These are phyloP conservation scores for Mrakia frigida DNA, from an alignment of 768 basidiomycete species.

Conservation along the genomic window DNA sequence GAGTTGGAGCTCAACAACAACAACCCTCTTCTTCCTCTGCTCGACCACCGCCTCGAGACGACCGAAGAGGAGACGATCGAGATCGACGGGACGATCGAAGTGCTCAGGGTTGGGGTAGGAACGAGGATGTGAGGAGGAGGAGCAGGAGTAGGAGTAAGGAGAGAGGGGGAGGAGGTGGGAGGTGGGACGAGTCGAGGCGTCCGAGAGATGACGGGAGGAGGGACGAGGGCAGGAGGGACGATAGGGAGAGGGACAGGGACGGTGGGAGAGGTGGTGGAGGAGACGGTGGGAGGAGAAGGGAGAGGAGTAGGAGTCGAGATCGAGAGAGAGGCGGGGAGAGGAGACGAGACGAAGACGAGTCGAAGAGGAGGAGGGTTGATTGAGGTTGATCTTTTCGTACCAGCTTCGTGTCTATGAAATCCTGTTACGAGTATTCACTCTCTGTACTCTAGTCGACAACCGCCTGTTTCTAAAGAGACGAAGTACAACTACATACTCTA, in stretches of 20 bases:
- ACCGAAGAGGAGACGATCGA: background rate
- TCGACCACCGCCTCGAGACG: background rate
- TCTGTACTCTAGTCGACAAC: too few species aligned
- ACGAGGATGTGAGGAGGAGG: constrained; percentile 35
- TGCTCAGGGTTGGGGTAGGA: background rate
- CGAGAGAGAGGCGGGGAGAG: too few species aligned
- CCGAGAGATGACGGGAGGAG: constrained; percentile 30
- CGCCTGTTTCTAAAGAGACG: too few species aligned
- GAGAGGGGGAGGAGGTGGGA: constrained; percentile 25
- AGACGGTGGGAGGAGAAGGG: constrained; percentile 2
- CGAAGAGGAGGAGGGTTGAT: constrained; percentile 24
- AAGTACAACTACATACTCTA: too few species aligned
- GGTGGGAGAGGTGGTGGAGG: background rate
- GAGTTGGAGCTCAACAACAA: constrained; percentile 29
- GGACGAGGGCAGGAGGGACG: background rate
- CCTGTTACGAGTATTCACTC: too few species aligned
- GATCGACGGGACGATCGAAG: background rate
- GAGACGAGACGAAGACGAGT: too few species aligned
- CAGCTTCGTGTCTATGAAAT: too few species aligned
- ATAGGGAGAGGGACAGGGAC: background rate
- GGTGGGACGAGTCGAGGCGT: constrained; percentile 22
- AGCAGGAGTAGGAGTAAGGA: constrained; percentile 37
- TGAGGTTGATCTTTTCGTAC: constrained; percentile 2
- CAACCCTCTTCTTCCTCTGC: constrained; percentile 7
- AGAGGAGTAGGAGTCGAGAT: constrained; percentile 27